Conservation (phyloP, 176 grass and related monocot species). For the Rhipidocladum racemiflorum region DNA sequence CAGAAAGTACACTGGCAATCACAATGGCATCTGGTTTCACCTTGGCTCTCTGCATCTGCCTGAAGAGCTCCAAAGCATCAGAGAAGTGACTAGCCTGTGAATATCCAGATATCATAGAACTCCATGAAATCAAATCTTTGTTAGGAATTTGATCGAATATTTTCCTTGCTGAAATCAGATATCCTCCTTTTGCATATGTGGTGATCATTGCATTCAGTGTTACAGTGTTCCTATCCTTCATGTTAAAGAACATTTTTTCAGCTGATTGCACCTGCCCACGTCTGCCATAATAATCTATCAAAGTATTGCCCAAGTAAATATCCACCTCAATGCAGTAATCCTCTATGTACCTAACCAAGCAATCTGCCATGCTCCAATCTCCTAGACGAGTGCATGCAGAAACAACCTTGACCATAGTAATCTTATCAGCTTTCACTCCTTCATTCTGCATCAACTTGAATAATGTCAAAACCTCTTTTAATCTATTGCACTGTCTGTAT, state of each 20-base stretch:
- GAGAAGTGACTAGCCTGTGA: constrained; percentile 48
- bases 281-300: constrained; percentile 48
- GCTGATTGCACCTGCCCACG: constrained; percentile 36
- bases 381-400: constrained; percentile 53
- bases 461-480: constrained; percentile 26
- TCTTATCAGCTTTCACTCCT: constrained; percentile 48
- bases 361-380: constrained; percentile 46
- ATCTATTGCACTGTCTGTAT: constrained; percentile 25
- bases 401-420: constrained; percentile 53
- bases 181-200: constrained; percentile 38
- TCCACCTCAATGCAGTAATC: constrained; percentile 44
- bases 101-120: constrained; percentile 55
- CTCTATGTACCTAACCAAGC: constrained; percentile 42
- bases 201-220: constrained; percentile 50
- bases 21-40: constrained; percentile 49
- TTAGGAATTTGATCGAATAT: constrained; percentile 43
- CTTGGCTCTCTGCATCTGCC: constrained; percentile 48
- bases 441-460: constrained; percentile 36
- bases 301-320: constrained; percentile 59
- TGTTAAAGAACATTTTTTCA: constrained; percentile 36
- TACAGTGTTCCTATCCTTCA: constrained; percentile 42
- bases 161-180: constrained; percentile 47
- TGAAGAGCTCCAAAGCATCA: constrained; percentile 40
- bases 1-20: constrained; percentile 41
- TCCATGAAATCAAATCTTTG: constrained; percentile 62